Conservation (phyloP, 164 flowering plant species). For the Akebia trifoliata region DNA sequence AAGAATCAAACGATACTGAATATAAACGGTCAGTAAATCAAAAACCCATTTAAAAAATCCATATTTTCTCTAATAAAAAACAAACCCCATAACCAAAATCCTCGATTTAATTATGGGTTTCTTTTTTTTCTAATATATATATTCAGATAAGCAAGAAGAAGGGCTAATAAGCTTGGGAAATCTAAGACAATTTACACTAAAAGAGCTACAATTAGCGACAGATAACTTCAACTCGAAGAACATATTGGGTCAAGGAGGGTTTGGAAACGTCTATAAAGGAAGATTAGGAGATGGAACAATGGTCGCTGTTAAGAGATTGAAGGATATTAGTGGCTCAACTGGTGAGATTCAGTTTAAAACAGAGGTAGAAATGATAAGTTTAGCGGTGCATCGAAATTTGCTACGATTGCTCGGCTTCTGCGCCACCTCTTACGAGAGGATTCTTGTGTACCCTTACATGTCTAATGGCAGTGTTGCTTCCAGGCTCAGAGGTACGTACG, state of each 20-base stretch:
- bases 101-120: background rate
- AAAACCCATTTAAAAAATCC: slow-evolving; percentile 1
- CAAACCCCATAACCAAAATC: background rate
- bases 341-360: slow-evolving; percentile 82
- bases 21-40: slow-evolving; percentile 48
- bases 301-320: slow-evolving; percentile 79
- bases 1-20: slow-evolving; percentile 35
- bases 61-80: slow-evolving; percentile 1
- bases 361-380: slow-evolving; percentile 86
- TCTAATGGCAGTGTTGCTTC: slow-evolving; percentile 90
- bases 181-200: slow-evolving; percentile 55
- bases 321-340: slow-evolving; percentile 56
- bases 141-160: slow-evolving; percentile 67
- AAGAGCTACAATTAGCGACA: slow-evolving; percentile 82
- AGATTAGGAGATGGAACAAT: slow-evolving; percentile 61
- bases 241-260: slow-evolving; percentile 85
- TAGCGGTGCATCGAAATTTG: slow-evolving; percentile 84
- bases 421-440: slow-evolving; percentile 62
- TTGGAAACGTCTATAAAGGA: slow-evolving; percentile 88
- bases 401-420: slow-evolving; percentile 75
- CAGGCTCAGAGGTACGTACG: slow-evolving; percentile 57
- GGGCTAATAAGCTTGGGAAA: slow-evolving; percentile 65
- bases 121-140: slow-evolving; percentile 5
- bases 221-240: slow-evolving; percentile 70
- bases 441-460: slow-evolving; percentile 88